These are phyloP conservation scores for Penicillium macrosclerotiorum DNA, from an alignment of 495 filamentous ascomycete species.

Conservation along the genomic window DNA sequence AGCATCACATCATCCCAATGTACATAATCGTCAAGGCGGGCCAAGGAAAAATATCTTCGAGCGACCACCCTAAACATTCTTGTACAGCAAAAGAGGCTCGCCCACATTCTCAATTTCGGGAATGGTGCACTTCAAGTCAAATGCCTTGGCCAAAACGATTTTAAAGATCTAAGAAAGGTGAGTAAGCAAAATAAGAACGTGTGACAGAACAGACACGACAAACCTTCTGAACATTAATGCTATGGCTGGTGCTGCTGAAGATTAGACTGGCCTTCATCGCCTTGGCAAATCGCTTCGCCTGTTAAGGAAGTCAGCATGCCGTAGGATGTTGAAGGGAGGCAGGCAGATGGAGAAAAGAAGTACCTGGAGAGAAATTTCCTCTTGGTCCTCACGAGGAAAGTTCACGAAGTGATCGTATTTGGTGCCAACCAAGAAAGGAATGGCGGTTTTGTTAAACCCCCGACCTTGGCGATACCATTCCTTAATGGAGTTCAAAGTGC, in stretches of 20 bases:
- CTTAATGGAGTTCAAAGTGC: constrained; percentile 97
- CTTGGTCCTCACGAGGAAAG: constrained; percentile 93
- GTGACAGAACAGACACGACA: constrained; percentile 1
- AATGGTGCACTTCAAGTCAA: constrained; percentile 98
- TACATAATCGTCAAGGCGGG: constrained; percentile 36
- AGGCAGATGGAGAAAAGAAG: constrained; percentile 5
- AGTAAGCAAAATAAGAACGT: constrained; percentile 2
- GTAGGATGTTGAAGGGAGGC: neutral
- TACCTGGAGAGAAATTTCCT: constrained; percentile 95
- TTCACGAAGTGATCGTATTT: constrained; percentile 99
- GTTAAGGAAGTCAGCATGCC: neutral
- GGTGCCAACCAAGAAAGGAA: constrained; percentile 92
- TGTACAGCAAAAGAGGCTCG: constrained; percentile 93
- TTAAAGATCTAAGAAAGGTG: constrained; percentile 81
- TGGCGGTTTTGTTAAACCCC: constrained; percentile 99
- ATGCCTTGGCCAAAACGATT: constrained; percentile 96
- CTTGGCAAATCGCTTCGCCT: constrained; percentile 95
- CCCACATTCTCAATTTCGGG: constrained; percentile 97
- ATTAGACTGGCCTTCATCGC: constrained; percentile 97
- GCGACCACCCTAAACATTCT: constrained; percentile 62
- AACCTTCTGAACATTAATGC: constrained; percentile 99
- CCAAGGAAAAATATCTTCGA: constrained; percentile 2
- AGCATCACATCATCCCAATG: constrained; percentile 42
- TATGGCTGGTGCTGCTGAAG: constrained; percentile 97
- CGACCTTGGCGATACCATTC: constrained; percentile 98